Base-by-base conservation (phyloP, 805 yeast genomes). In the Teunomyces pallodes region DNA sequence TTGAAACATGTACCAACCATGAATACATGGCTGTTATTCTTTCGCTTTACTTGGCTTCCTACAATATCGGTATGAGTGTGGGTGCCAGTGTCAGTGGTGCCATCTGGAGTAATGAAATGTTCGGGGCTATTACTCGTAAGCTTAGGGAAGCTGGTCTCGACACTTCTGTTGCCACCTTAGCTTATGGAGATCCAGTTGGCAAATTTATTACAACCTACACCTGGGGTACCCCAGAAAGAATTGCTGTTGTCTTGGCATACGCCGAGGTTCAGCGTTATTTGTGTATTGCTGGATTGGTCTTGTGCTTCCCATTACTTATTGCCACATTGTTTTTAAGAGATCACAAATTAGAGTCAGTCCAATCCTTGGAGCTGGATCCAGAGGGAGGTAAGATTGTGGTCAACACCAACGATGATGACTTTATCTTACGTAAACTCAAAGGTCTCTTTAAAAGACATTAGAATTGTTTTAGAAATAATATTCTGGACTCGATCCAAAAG, bases 11-110 rank as follows among this genome's bases (percentile, higher is more conserved):
- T 48, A 76, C 81, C 31, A 76, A 70, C 53, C 90, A 84, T 64
- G 84, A 80, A 58, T 75, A 79, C 64, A 77, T 84, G 82, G 87
- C 87, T 9, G 76, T 80, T 42, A 75, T 80, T 30, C 76, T 83
- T 39, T 75, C 88, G 1, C 62, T 83, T 36, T 81, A 79, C 65
- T 70, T 81, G 54, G 73, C 89, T 2, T 61, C 77, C 17, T 83
- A 82, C 61, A 75, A 79, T 54, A 72, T 85, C 48, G 91, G 91
- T 6, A 63, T 80, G 9, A 86, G 87, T 4, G 55, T 84, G 43
- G 90, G 90, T 17, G 65, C 76, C 29, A 66, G 85, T 20, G 76
- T 86, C 20, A 75, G 87, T 16, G 90, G 89, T 54, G 88, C 89
- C 28, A 74, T 85, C 38, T 86, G 89, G 89, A 79, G 87, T 10